Evolutionary conservation across 2,329 filamentous ascomycete species (phyloP), one percentile per base, ranked within the genome.

Genomic region (Trichoderma sp.): DNA sequence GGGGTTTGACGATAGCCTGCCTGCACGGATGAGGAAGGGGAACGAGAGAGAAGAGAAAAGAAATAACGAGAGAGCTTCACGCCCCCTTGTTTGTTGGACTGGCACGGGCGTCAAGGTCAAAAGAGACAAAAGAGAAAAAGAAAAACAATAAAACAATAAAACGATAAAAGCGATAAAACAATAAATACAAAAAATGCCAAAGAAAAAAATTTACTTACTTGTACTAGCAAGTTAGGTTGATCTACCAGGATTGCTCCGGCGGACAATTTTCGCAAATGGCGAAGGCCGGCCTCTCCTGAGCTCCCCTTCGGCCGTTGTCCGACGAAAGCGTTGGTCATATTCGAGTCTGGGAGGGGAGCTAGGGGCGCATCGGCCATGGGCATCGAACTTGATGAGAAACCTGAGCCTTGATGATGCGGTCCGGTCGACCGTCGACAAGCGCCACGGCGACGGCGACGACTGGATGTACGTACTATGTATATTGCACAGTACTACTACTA

Each of bases 231-330:
- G 22, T n/a, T 17, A 58, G 58, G 50, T 34, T 61, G 58, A 12
- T 34, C 17, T 37, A 39, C 67, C 35, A 56, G 67, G 67, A 48
- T 67, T 22, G 22, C 42, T 27, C 42, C 67, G 61, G 67, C 61
- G 61, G 61, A 59, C 64, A 66, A 42, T 68, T 59, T 53, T 65
- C 67, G 52, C 67, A 42, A 65, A 52, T 68, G 32, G 56, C 53
- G 22, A 52, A 50, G 60, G 53, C 48, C 17, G 59, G 35, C 35
- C 35, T 64, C 50, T 65, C 37, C 61, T 65, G 61, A 56, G 52
- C 48, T 52, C 50, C 37, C 42, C 54, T 57, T 68, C 67, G 67
- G 67, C 29, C 67, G 61, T 68, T 68, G 59, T 68, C 67, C 67
- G 67, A 68, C 37, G n/a, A 65, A 64, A 22, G 50, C 60, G 60